These are phyloP conservation scores for Oryza australiensis DNA, from an alignment of 176 grass and related monocot species.

Conservation along the genomic window DNA sequence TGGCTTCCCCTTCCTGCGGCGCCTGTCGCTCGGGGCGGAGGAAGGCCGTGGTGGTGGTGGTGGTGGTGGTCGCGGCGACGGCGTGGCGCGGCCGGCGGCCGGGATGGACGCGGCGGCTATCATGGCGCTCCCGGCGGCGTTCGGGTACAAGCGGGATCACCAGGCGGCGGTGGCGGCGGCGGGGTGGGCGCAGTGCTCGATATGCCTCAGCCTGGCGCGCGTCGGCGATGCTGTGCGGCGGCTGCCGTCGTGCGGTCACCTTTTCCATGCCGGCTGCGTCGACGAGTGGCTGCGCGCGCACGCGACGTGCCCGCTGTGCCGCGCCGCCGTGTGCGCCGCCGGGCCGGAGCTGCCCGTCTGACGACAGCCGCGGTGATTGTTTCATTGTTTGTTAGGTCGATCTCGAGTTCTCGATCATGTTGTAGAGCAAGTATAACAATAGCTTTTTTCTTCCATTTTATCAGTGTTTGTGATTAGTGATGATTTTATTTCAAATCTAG, in stretches of 20 bases:
- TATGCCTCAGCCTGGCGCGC: conserved; percentile 41
- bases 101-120: conserved; percentile 28
- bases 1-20: conserved; percentile 36
- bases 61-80: neutral
- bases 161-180: neutral
- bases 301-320: conserved; percentile 55
- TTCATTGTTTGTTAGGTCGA: no score
- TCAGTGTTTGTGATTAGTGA: neutral
- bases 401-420: conserved; percentile 1
- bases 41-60: neutral
- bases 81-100: neutral
- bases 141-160: conserved; percentile 6
- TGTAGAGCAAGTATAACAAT: neutral
- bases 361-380: neutral
- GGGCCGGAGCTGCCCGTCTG: neutral
- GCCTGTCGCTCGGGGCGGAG: neutral
- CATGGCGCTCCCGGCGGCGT: conserved; percentile 29
- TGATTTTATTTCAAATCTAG: neutral
- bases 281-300: conserved; percentile 48
- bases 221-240: conserved; percentile 37
- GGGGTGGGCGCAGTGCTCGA: conserved; percentile 45
- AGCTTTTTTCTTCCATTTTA: neutral
- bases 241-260: conserved; percentile 46
- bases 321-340: neutral
- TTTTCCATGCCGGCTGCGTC: conserved; percentile 58